Base-by-base conservation (phyloP, 2,329 filamentous ascomycete species). In the Emmonsiellopsis sp. region DNA sequence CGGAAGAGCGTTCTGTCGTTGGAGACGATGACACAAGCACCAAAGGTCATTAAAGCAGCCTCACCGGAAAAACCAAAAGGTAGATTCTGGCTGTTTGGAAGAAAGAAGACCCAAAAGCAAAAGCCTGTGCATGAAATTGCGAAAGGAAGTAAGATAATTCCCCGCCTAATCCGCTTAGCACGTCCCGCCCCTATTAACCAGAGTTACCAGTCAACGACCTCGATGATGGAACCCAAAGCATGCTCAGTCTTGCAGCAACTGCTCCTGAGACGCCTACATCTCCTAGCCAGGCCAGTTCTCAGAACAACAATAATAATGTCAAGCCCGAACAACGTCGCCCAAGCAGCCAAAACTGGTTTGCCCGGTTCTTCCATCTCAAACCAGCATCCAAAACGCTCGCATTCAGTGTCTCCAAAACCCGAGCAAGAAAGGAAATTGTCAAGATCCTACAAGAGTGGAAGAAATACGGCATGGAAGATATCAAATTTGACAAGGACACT, bases 341-440 rank as follows among this genome's bases (percentile, higher is more conserved):
- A 42, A 32, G 34, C 6, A 33, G 17, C 65, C 84, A 89, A 63
- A 95, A 86, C 61, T 96, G 92, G 91, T 80, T 97, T 51, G 86
- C 88, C 33, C 86, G 88, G 13, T 82, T 97, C 45, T 88, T 97
- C 73, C 83, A 89, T 53, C 85, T 96, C 65, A 95, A 93, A 67
- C 92, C 92, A 1, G 87, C 85, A 0, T 85, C 77, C 13, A 82
- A 82, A 58, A 79, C 87, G 32, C 70, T 96, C 13, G 93, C 89
- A 66, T 84, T 96, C 66, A 78, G 78, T 3, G 77, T 89, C 27
- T 82, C 85, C 5, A 85, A 86, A 61, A 77, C 78, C n/a, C 81
- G 83, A 55, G 86, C 86, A 43, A 83, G 89, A 43, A 86, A 87
- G 63, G 90, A 95, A 63, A 77, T 95, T 17, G 79, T 85, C 27